Evolutionary conservation across 83 land plant genomes (phyloP).

Genomic region (Picea abies): DNA sequence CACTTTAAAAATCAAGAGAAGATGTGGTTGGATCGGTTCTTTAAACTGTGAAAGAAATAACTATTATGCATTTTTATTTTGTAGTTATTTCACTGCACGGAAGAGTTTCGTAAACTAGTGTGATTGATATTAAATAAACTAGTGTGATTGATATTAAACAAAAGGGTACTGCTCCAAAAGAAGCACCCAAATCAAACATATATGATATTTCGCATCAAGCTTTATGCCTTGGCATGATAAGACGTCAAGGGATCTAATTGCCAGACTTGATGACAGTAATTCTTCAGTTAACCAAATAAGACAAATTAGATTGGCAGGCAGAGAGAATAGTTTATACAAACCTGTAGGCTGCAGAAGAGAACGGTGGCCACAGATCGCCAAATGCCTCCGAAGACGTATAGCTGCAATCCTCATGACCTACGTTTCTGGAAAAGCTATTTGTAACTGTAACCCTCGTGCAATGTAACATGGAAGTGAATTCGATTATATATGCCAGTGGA

Average conservation of each 20-base stretch:
- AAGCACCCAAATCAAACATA: background rate
- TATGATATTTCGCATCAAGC: background rate
- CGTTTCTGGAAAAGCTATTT: background rate
- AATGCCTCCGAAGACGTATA: background rate
- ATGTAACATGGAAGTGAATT: no score
- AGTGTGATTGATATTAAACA: no score
- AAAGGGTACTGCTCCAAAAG: background rate
- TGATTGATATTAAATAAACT: no score
- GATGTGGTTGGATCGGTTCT: no score
- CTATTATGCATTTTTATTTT: no score
- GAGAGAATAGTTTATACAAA: background rate
- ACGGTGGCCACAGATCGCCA: background rate
- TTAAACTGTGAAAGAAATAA: no score
- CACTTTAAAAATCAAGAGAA: no score
- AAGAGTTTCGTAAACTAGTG: no score
- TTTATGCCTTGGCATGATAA: background rate
- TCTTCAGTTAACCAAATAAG: background rate
- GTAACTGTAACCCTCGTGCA: background rate
- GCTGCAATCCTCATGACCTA: conserved; percentile 2
- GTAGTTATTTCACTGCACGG: no score
- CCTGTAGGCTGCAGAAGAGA: no score
- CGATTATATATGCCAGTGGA: no score
- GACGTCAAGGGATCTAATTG: background rate
- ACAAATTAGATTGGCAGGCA: background rate
- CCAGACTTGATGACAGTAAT: background rate